Evolutionary conservation across 345 rosid genomes (phyloP).

Genomic region (Geranium brycei): DNA sequence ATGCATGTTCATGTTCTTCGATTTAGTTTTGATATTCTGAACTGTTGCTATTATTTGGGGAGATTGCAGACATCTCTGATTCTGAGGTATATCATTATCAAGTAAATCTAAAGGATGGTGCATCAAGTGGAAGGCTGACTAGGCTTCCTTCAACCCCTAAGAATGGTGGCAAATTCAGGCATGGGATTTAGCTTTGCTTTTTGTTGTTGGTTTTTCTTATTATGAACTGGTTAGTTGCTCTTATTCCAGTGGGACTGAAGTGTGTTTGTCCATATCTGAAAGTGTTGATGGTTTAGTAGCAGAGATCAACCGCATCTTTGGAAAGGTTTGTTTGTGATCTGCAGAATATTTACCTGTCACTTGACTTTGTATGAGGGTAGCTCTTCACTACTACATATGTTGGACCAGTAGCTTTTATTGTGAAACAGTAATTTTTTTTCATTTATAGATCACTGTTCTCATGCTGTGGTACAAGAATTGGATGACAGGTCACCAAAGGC

Average conservation of each 20-base stretch:
- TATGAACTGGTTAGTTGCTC: constrained; percentile 4
- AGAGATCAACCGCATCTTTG: constrained; percentile 33
- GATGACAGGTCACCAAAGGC: neutral
- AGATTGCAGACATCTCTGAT: constrained; percentile 43
- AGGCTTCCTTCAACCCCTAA: constrained; percentile 61
- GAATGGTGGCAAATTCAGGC: constrained; percentile 69
- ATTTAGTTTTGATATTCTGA: neutral
- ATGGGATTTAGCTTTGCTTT: constrained; percentile 10
- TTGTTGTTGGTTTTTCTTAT: neutral
- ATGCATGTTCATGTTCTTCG: neutral
- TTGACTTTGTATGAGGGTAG: neutral
- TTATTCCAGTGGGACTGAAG: constrained; percentile 68
- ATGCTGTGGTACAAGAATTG: neutral
- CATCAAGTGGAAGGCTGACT: constrained; percentile 27
- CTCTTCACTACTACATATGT: too few species aligned
- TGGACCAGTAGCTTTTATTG: neutral
- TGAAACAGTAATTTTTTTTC: neutral
- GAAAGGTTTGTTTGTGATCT: constrained; percentile 40
- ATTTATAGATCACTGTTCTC: neutral
- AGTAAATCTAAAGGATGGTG: constrained; percentile 42
- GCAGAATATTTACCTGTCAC: neutral
- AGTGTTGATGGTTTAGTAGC: constrained; percentile 30
- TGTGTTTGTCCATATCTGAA: constrained; percentile 36
- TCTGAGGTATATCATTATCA: constrained; percentile 39
- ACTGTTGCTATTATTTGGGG: neutral